Percentiles rank a stretch among this genome's conserved stretches.
Conservation (phyloP, 306 rosid species). For the Lithocarpus polystachyus region DNA sequence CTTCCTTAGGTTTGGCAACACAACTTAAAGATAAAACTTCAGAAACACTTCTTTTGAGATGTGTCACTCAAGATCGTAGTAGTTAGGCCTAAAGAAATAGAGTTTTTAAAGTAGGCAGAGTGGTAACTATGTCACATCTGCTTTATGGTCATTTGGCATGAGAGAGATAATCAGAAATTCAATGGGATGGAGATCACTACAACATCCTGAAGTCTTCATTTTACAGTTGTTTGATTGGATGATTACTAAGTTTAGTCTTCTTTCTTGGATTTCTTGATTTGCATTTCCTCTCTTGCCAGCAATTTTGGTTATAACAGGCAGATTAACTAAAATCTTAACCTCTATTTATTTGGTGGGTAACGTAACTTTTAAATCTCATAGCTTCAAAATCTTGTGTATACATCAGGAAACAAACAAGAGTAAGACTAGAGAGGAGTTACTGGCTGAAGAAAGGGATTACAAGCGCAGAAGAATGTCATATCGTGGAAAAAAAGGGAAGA, state of each 20-base stretch:
- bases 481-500: constrained; percentile 85
- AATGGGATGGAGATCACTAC: not conserved
- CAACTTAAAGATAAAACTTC: not conserved
- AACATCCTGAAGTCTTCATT: not conserved
- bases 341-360: not conserved
- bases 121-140: not conserved
- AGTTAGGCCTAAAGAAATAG: not conserved
- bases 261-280: not conserved
- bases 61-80: not conserved
- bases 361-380: not conserved
- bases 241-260: not conserved
- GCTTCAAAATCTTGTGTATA: constrained; percentile 12
- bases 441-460: constrained; percentile 96
- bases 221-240: not conserved
- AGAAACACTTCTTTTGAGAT: not conserved
- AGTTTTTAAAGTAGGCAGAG: not conserved
- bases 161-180: not conserved
- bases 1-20: not conserved
- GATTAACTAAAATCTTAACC: not conserved
- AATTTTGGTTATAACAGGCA: not conserved
- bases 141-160: not conserved
- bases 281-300: not conserved
- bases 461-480: constrained; percentile 95
- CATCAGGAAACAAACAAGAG: constrained; percentile 52
- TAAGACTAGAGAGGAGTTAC: constrained; percentile 82